Evolutionary conservation across 2,329 filamentous ascomycete genomes (phyloP), one percentile per base, ranked within the genome.

Genomic region (Apiospora rasikravindrae): DNA sequence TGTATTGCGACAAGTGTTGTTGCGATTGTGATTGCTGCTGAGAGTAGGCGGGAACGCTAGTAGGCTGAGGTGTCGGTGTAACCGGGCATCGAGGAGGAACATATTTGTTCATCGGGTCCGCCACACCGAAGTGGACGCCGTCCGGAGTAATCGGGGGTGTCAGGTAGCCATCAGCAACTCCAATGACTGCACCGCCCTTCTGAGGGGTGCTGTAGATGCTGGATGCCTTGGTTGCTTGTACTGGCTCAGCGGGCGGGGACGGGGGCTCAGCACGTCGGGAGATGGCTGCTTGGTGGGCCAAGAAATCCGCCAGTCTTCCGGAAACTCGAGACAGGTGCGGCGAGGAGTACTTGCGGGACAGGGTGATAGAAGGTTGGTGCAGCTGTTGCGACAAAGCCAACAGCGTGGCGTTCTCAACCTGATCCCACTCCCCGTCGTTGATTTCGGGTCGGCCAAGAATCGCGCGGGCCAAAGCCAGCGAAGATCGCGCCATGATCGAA

Each of bases 71-170:
- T 24, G 89, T 90, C 14, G 90, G 90, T 1, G 90, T 92, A 61
- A 91, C 88, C 0, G 90, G 90, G 77, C 89, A 91, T 71, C 89
- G 85, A 29, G 87, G 86, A 24, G 87, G 85, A 42, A 86, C 79
- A 69, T 88, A 87, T 78, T 87, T 87, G 69, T 82, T 80, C 77
- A 83, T 81, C 10, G 79, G 80, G 49, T 81, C 82, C 67, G 83
- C 81, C 68, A 83, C 82, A 42, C 81, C 84, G 70, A 90, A 90
- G 76, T 84, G 86, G 69, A 88, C 86, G 10, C 90, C 89, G 74
- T 96, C 94, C 5, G 94, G 94, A 0, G 94, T 96, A 80, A 96
- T 96, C 1, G 94, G 94, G 37, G 94, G 94, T 22, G 94, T 96
- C 76, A 95, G 88, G 82, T 95, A 95, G 72, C 94, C 94, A 76